These are phyloP conservation scores for Diatrype stigma DNA, from an alignment of 2,329 filamentous ascomycete species.

Conservation along the genomic window DNA sequence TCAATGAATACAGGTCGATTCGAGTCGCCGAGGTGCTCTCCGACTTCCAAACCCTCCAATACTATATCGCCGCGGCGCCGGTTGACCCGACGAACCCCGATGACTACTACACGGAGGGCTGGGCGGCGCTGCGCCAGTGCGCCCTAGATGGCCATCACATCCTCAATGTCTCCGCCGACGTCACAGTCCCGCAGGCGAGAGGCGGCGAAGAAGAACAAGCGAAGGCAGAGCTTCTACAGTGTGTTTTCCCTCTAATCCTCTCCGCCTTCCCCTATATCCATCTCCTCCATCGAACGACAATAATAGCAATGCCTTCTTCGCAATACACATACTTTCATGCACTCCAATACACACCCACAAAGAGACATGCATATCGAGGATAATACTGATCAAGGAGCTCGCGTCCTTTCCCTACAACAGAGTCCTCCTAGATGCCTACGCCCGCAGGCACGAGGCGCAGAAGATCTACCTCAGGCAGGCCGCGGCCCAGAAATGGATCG, in stretches of 20 bases:
- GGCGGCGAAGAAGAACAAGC: constrained; percentile 56
- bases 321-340: too few relatives aligned
- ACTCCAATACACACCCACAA: neutral
- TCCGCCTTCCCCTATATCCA: neutral
- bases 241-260: constrained; percentile 30
- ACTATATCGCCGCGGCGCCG: constrained; percentile 56
- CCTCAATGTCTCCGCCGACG: constrained; percentile 60
- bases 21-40: constrained; percentile 59
- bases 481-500: constrained; percentile 57
- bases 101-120: constrained; percentile 62
- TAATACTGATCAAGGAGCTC: neutral
- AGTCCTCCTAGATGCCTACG: constrained; percentile 56
- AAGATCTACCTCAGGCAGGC: constrained; percentile 61
- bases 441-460: constrained; percentile 58
- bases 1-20: constrained; percentile 55
- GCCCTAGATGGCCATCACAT: constrained; percentile 60
- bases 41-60: constrained; percentile 59
- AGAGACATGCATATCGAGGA: too few relatives aligned
- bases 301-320: too few relatives aligned
- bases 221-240: constrained; percentile 62
- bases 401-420: constrained; percentile 26
- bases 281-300: neutral
- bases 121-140: constrained; percentile 59
- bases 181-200: constrained; percentile 47
- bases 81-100: constrained; percentile 50